Evolutionary conservation across 1,284 basidiomycete species (phyloP).

Genomic region (Bondarzewia mesenterica): DNA sequence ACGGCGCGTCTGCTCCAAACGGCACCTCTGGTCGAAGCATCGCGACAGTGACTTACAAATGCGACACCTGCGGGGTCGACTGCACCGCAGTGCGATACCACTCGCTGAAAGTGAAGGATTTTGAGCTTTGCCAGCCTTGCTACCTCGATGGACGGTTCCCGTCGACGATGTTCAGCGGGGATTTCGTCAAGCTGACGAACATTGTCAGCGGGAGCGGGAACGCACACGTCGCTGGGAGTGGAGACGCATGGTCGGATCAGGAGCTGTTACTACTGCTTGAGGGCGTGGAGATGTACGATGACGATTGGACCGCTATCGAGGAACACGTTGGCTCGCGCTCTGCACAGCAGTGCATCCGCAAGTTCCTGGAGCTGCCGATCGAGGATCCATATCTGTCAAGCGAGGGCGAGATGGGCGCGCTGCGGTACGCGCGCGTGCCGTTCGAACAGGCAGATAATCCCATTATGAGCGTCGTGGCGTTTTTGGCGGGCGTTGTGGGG

Average conservation of each 20-base stretch:
- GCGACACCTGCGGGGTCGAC: conserved; percentile 93
- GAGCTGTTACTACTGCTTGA: conserved; percentile 87
- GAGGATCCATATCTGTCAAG: conserved; percentile 84
- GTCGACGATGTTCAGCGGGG: conserved; percentile 91
- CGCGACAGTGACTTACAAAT: conserved; percentile 55
- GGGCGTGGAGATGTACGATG: conserved; percentile 96
- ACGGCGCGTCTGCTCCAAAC: conserved; percentile 41
- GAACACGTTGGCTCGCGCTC: conserved; percentile 89
- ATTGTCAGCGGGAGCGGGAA: conserved; percentile 30
- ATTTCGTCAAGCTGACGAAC: conserved; percentile 87
- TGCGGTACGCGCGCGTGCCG: conserved; percentile 77
- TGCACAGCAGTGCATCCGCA: conserved; percentile 91
- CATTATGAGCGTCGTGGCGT: conserved; percentile 97
- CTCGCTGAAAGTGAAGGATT: conserved; percentile 87
- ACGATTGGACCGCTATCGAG: conserved; percentile 91
- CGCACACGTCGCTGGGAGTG: conserved; percentile 35
- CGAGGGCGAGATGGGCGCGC: conserved; percentile 71
- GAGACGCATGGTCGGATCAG: conserved; percentile 86
- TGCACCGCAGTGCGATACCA: conserved; percentile 89
- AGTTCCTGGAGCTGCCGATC: conserved; percentile 95
- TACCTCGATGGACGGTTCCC: conserved; percentile 97
- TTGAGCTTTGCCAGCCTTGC: conserved; percentile 84
- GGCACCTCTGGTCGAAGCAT: conserved; percentile 31
- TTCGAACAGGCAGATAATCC: conserved; percentile 96
- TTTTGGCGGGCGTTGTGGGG: conserved; percentile 88